These are phyloP conservation scores for Hypoxylon sp. DNA, from an alignment of 2,329 filamentous ascomycete genomes.

Conservation along the genomic window DNA sequence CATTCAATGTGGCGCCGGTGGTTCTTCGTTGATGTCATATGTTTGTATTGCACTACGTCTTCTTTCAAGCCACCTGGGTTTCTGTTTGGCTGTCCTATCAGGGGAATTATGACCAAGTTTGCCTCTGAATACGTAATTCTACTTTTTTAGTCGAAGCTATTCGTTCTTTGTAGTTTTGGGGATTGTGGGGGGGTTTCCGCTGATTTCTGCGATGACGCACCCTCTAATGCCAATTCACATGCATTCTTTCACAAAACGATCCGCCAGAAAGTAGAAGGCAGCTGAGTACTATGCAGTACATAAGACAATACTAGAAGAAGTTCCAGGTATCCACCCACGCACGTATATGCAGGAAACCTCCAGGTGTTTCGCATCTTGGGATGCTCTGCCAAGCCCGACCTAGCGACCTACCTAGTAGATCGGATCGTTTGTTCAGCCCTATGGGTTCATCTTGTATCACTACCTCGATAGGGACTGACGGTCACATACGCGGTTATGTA, in stretches of 20 bases:
- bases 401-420: background rate
- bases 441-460: background rate
- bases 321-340: background rate
- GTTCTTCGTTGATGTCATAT: conserved; percentile 43
- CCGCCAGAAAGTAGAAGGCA: background rate
- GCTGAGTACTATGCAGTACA: background rate
- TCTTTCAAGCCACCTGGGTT: conserved; percentile 38
- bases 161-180: background rate
- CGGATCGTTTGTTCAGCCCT: conserved; percentile 30
- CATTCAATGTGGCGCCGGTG: conserved; percentile 35
- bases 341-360: background rate
- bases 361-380: background rate
- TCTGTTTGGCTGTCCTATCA: conserved; percentile 4
- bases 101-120: conserved; percentile 8
- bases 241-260: background rate
- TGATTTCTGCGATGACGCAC: conserved; percentile 35
- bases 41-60: conserved; percentile 17
- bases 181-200: background rate
- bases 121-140: conserved; percentile 35
- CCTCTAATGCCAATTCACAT: background rate
- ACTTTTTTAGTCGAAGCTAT: conserved; percentile 1
- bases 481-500: too few species aligned
- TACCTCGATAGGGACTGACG: background rate
- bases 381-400: conserved; percentile 15
- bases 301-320: background rate